phyloP scores from a whole-genome alignment of 345 rosid genomes.

The Ceriops tagal region DNA sequence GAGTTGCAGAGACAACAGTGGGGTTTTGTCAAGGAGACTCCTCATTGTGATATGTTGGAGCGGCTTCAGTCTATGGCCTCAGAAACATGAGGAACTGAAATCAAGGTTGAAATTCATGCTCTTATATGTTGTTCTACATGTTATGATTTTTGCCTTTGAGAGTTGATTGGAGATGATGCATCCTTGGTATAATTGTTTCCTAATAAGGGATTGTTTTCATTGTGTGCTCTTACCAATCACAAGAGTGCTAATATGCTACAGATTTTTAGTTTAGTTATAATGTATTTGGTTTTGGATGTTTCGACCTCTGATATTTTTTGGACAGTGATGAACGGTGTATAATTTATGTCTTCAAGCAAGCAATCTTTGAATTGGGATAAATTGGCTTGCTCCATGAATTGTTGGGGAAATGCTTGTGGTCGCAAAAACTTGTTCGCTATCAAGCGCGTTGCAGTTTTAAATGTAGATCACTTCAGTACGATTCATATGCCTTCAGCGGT shows the following conservation, averaged over 20 bases:
- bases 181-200: not conserved
- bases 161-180: not conserved
- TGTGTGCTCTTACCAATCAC: not conserved
- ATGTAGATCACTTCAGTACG: not conserved
- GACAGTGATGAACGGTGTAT: not conserved
- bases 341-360: not conserved
- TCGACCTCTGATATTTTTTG: not conserved
- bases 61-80: conserved; percentile 39
- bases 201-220: conserved; percentile 7
- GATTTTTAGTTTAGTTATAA: not conserved
- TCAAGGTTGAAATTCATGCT: conserved; percentile 31
- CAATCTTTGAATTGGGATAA: not conserved
- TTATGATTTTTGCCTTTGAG: not conserved
- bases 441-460: not conserved
- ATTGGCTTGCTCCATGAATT: not conserved
- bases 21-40: conserved; percentile 89
- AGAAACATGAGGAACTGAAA: conserved; percentile 36
- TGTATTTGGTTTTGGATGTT: not conserved
- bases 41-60: conserved; percentile 70
- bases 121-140: not conserved
- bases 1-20: conserved; percentile 85
- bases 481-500: not conserved
- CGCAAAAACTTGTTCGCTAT: not conserved
- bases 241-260: not conserved
- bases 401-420: not conserved